These are phyloP conservation scores for Seiridium unicorne DNA, from an alignment of 2,329 filamentous ascomycete species.

Conservation along the genomic window DNA sequence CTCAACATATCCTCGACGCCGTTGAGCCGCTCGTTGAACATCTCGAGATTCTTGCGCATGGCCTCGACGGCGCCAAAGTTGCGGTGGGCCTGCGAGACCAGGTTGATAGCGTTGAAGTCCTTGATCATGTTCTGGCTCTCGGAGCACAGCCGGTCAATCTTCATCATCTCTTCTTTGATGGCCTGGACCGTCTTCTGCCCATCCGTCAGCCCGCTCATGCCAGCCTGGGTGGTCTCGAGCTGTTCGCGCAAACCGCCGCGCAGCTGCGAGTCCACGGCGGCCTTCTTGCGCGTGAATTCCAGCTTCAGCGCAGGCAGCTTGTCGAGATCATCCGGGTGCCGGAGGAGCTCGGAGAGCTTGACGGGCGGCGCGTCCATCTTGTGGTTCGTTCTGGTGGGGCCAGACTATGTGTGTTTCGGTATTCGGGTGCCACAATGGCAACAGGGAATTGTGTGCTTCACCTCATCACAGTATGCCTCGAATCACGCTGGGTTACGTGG, in stretches of 20 bases:
- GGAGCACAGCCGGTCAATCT: constrained; percentile 95
- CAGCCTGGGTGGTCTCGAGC: constrained; percentile 88
- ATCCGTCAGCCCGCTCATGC: constrained; percentile 85
- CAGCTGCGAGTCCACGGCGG: constrained; percentile 84
- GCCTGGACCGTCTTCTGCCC: constrained; percentile 88
- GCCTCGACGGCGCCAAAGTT: constrained; percentile 93
- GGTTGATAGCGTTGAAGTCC: constrained; percentile 91
- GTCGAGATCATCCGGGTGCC: constrained; percentile 94
- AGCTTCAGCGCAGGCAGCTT: constrained; percentile 88
- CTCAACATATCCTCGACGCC: constrained; percentile 75
- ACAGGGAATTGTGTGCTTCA: not conserved
- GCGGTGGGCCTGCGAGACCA: constrained; percentile 89
- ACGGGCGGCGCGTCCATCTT: constrained; percentile 66
- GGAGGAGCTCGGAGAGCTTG: constrained; percentile 89
- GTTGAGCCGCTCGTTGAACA: constrained; percentile 75
- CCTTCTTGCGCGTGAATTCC: constrained; percentile 93
- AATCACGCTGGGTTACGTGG: not conserved
- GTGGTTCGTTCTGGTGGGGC: not conserved
- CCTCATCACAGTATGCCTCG: not conserved
- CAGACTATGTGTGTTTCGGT: not conserved
- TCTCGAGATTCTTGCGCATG: constrained; percentile 89
- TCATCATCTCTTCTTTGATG: constrained; percentile 98
- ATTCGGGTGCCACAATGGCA: constrained; percentile 2
- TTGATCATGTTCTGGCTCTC: constrained; percentile 97
- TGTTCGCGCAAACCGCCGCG: constrained; percentile 87